phyloP scores from a whole-genome alignment of 495 filamentous ascomycete genomes.

The Hypoxylon rickii region DNA sequence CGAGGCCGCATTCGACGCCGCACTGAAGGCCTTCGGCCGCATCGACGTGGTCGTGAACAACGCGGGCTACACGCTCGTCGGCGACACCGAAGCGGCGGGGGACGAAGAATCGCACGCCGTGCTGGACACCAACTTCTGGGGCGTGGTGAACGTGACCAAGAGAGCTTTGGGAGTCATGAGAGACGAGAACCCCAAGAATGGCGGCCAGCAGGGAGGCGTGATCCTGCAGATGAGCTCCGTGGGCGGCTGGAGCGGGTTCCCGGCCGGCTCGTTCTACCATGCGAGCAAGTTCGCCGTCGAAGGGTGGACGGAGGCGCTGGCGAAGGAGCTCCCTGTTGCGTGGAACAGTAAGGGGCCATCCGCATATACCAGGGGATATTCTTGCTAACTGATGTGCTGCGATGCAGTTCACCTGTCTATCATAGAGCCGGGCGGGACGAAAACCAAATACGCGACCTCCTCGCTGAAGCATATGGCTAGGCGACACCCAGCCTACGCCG shows the following conservation, averaged over 20 bases:
- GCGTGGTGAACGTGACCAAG: constrained; percentile 48
- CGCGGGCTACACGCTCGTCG: constrained; percentile 54
- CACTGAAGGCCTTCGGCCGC: constrained; percentile 47
- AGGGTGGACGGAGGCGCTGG: constrained; percentile 59
- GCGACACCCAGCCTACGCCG: constrained; percentile 46
- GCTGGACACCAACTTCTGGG: constrained; percentile 62
- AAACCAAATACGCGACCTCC: no score
- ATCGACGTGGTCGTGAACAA: constrained; percentile 64
- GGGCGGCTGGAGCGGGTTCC: constrained; percentile 53
- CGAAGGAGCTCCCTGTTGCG: constrained; percentile 53
- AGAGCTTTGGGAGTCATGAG: constrained; percentile 54
- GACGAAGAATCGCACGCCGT: constrained; percentile 40
- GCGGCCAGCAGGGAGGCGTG: constrained; percentile 49
- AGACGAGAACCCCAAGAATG: constrained; percentile 41
- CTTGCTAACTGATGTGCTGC: no score
- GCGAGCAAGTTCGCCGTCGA: constrained; percentile 61
- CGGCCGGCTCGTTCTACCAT: constrained; percentile 57
- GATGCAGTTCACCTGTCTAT: no score
- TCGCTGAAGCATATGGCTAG: constrained; percentile 26
- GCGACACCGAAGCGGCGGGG: constrained; percentile 52
- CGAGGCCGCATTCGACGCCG: constrained; percentile 43
- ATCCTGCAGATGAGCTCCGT: constrained; percentile 60
- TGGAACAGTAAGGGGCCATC: no score
- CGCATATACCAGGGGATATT: no score
- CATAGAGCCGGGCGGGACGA: no score